phyloP scores from a whole-genome alignment of 371 early-diverging fungal genomes.

The Synchytrium microbalum region DNA sequence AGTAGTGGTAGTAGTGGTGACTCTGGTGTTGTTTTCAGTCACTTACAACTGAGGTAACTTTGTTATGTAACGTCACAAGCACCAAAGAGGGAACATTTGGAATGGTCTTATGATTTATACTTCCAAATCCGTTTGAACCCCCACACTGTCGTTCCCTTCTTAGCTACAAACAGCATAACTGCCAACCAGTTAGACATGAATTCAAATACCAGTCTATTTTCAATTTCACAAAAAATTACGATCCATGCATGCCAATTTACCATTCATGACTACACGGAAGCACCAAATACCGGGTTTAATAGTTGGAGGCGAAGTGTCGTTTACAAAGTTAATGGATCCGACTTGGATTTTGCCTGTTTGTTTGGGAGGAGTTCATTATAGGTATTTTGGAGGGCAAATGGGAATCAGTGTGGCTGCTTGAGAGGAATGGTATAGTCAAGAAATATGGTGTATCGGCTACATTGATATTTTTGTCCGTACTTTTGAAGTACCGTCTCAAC shows the following conservation, averaged over 20 bases:
- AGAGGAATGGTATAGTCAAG: background rate
- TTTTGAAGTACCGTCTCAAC: constrained; percentile 25
- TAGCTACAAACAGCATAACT: constrained; percentile 52
- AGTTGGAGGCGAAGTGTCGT: constrained; percentile 30
- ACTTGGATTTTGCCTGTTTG: constrained; percentile 62
- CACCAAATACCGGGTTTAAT: constrained; percentile 21
- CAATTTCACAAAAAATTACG: constrained; percentile 60
- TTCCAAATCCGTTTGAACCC: background rate
- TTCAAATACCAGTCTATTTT: constrained; percentile 71
- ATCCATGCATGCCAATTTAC: constrained; percentile 53
- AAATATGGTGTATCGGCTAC: background rate
- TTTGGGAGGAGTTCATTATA: constrained; percentile 55
- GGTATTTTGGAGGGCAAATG: constrained; percentile 61
- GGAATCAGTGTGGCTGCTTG: background rate
- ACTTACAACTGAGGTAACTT: background rate
- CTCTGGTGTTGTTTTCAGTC: background rate
- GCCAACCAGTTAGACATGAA: constrained; percentile 58
- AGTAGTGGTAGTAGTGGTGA: background rate
- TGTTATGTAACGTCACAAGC: no score
- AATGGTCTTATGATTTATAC: background rate
- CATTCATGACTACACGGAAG: constrained; percentile 21
- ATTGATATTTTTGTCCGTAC: background rate
- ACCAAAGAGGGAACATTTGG: no score
- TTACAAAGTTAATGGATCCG: constrained; percentile 33
- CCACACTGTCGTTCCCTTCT: background rate